Conservation (phyloP, 1,139 yeast genomes). For the Geotrichum aggregatum region DNA sequence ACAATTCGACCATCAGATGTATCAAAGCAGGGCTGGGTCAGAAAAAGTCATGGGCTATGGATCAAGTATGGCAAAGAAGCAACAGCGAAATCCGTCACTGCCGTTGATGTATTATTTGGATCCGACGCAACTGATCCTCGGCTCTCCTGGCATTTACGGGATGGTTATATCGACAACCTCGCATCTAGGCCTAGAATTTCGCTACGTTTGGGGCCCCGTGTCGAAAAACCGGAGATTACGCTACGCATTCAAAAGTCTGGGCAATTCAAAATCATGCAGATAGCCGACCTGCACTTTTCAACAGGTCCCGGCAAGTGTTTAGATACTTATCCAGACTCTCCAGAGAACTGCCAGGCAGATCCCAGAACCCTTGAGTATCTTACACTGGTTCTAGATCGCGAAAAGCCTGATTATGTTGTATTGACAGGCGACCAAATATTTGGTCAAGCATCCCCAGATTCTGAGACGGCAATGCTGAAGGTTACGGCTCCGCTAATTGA, state of each 20-base stretch:
- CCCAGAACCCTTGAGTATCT: slow-evolving; percentile 60
- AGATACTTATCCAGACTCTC: slow-evolving; percentile 56
- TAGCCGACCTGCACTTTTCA: slow-evolving; percentile 81
- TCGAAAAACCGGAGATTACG: slow-evolving; percentile 33
- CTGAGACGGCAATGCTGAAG: slow-evolving; percentile 72
- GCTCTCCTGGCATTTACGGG: slow-evolving; percentile 57
- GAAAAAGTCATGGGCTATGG: slow-evolving; percentile 49
- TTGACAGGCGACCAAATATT: slow-evolving; percentile 83
- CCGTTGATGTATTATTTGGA: slow-evolving; percentile 68
- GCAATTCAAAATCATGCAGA: slow-evolving; percentile 70
- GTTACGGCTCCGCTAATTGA: slow-evolving; percentile 67
- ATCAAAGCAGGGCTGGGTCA: slow-evolving; percentile 39
- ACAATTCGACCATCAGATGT: slow-evolving; percentile 11
- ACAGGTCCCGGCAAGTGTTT: slow-evolving; percentile 73
- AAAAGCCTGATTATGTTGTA: slow-evolving; percentile 75
- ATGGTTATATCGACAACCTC: slow-evolving; percentile 33
- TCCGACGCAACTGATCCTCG: slow-evolving; percentile 73
- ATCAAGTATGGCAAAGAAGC: slow-evolving; percentile 42
- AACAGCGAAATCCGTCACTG: slow-evolving; percentile 40
- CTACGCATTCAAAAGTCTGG: slow-evolving; percentile 42
- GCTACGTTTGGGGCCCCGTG: slow-evolving; percentile 40
- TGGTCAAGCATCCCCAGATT: slow-evolving; percentile 67
- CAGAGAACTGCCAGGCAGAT: slow-evolving; percentile 64
- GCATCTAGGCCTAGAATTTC: slow-evolving; percentile 35
- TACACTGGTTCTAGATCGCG: slow-evolving; percentile 60